phyloP scores from a whole-genome alignment of 2,329 filamentous ascomycete genomes.

The Colletotrichum sp. region DNA sequence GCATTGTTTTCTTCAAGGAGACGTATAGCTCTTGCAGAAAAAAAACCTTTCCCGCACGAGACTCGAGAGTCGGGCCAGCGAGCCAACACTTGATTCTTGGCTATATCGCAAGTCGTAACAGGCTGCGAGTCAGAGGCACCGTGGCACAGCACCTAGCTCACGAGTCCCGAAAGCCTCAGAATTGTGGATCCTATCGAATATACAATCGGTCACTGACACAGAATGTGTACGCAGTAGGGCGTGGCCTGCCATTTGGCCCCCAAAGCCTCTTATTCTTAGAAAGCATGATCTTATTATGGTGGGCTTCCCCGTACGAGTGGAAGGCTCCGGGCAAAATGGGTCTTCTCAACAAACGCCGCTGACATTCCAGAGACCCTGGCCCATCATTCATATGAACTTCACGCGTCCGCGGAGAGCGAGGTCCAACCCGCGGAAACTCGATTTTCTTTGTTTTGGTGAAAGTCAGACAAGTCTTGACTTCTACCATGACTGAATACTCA shows the following conservation, averaged over 20 bases:
- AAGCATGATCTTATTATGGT: rapidly evolving
- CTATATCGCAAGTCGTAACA: background rate
- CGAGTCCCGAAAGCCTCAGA: background rate
- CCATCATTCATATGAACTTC: background rate
- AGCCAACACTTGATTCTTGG: background rate
- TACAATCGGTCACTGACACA: background rate
- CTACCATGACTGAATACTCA: background rate
- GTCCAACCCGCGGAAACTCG: background rate
- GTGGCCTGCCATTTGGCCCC: background rate
- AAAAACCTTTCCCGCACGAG: no score
- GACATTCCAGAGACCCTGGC: background rate
- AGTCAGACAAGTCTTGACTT: background rate
- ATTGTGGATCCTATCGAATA: background rate
- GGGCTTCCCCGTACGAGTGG: background rate
- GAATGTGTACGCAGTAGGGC: background rate
- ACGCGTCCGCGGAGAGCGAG: background rate
- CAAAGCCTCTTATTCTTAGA: background rate
- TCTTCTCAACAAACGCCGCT: background rate
- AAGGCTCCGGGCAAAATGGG: background rate
- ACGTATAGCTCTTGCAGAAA: no score
- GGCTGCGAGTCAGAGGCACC: background rate
- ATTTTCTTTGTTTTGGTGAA: background rate
- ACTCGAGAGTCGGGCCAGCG: background rate
- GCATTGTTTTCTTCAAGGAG: rapidly evolving
- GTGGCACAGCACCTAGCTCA: background rate